Evolutionary conservation across 345 rosid genomes (phyloP), one percentile per base, ranked within the genome.

Genomic region (Cardiospermum halicacabum): DNA sequence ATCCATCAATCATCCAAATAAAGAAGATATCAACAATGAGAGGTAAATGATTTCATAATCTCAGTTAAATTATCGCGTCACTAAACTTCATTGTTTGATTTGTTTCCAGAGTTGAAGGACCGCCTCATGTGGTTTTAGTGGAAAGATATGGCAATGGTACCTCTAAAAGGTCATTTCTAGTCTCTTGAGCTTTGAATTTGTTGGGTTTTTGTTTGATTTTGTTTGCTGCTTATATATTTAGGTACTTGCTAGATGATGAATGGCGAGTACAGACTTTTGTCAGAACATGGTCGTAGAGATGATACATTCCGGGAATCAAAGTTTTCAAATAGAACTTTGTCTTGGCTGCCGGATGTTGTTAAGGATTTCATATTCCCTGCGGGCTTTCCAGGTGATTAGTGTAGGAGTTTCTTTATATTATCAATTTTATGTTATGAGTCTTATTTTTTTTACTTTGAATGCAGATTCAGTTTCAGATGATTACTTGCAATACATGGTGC

Each of bases 381-480:
- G 0, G 96, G 96, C 65, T 94, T 85, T 72, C 97, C 97, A 68
- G 99, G 96, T 93, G 42, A 72, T 18, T 50, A 9, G 58, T 49
- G 26, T 51, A 30, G 42, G n/a, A 4, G 10, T 34, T 34, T 34
- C 39, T 19, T 3, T 13, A 12, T 10, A n/a, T 5, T 7, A n/a
- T n/a, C n/a, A n/a, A n/a, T n/a, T n/a, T n/a, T 7, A 36, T 22
- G 37, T 61, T 64, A 48, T 69, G 43, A 72, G 56, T 22, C 27
- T 60, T 36, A 24, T 65, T 56, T 37, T n/a, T n/a, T n/a, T n/a
- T n/a, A 0, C 43, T 67, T 56, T 45, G 31, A 16, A 53, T 71
- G 75, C 84, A 94, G 99, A 85, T 67, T 87, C 97, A 2, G 99
- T 94, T 67, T 87, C 99, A 5, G 96, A 87, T 73, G 97, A 94